Conservation (phyloP, 2,329 filamentous ascomycete genomes). For the Diaporthe humulicola region DNA sequence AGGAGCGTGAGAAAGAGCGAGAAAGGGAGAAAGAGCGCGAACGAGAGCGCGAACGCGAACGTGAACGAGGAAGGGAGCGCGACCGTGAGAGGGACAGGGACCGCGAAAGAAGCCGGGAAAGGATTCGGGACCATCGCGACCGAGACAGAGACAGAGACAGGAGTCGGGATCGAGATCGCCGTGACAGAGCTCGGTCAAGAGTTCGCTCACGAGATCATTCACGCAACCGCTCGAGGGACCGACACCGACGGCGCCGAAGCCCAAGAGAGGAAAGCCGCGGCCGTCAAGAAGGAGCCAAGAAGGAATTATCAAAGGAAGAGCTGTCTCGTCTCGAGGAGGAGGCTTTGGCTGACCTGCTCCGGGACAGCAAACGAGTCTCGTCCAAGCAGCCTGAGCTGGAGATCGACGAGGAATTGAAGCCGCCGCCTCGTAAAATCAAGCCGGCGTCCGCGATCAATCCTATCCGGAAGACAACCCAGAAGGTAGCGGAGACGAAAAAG, state of each 20-base stretch:
- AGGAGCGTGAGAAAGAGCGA: constrained; percentile 55
- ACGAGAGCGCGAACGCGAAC: constrained; percentile 63
- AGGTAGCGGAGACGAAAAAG: constrained; percentile 58
- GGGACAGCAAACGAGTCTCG: constrained; percentile 67
- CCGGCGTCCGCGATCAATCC: constrained; percentile 72
- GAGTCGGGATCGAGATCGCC: constrained; percentile 43
- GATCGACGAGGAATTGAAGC: constrained; percentile 67
- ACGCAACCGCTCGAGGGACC: constrained; percentile 47
- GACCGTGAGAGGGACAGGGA: constrained; percentile 53
- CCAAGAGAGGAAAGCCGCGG: constrained; percentile 51
- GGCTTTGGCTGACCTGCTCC: constrained; percentile 68
- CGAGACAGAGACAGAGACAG: constrained; percentile 9
- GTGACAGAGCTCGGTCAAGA: constrained; percentile 48
- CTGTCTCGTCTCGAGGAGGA: constrained; percentile 69
- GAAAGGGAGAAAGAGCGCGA: constrained; percentile 55
- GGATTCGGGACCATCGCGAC: constrained; percentile 43
- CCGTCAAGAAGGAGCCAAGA: constrained; percentile 61
- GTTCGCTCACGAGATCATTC: constrained; percentile 48
- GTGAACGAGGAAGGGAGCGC: constrained; percentile 60
- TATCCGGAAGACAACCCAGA: constrained; percentile 62
- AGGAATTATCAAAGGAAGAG: constrained; percentile 70
- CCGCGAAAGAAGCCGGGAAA: constrained; percentile 46
- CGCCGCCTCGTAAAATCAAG: constrained; percentile 64
- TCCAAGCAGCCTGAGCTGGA: constrained; percentile 67
- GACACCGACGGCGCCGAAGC: constrained; percentile 51